Base-by-base conservation (phyloP, 441 rosid genomes). In the Melastoma candidum region DNA sequence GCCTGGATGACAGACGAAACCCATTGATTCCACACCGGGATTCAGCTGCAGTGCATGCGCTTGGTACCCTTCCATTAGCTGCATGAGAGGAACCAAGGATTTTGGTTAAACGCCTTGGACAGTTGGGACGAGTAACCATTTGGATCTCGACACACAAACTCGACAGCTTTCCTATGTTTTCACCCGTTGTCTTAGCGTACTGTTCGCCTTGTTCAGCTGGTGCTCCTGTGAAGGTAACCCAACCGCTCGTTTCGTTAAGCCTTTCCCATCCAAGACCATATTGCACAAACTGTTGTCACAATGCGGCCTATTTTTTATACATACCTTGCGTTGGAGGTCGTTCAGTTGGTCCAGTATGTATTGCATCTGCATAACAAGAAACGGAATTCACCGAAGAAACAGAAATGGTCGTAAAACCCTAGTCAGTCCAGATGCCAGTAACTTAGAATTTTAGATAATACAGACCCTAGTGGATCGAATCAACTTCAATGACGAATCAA, bases 31-130 rank as follows among this genome's bases (percentile, higher is more conserved):
- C 39, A 59, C 71, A 51, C 63, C 74, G 1, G 77, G 81, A 63
- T 87, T 81, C 56, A 92, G 55, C 65, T 88, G 95, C 56, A 85
- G 75, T 51, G 83, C 51, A 57, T 61, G 71, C 59, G 82, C 69
- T 48, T 85, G 95, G 77, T 92, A 92, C 29, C 94, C 96, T 76
- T 92, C 98, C 70, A 85, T 60, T 74, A 87, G 71, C 96, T 92
- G 78, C 69, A 57, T 2, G 7, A 32, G 8, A 32, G 7, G 8
- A 32, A 3, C 41, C 6, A 32, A 17, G 22, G 22, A 17, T 17
- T 17, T 4, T 4, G 8, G 8, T 32, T 32, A 8, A 32, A 32
- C 8, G 41, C 7, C 8, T 6, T 32, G 41, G 8, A 17, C 22
- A 6, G 5, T 6, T 32, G 41, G 8, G 5, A 4, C 41, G 6